Percentiles rank a stretch among this genome's conserved stretches.
These are phyloP conservation scores for Cercospora sesami DNA, from an alignment of 2,329 filamentous ascomycete genomes.

Conservation along the genomic window DNA sequence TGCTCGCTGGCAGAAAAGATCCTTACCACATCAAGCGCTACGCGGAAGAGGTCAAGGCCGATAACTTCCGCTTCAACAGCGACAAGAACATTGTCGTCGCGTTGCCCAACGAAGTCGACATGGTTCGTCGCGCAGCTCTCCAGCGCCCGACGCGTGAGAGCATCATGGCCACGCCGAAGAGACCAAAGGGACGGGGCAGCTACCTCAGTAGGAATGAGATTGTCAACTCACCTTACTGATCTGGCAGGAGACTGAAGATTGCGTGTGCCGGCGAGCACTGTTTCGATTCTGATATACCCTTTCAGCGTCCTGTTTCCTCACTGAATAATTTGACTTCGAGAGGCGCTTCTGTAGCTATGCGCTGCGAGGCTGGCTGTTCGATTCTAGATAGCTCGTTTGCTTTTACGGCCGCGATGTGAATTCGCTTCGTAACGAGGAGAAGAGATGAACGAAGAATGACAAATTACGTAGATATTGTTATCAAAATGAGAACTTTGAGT, in stretches of 20 bases:
- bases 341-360: background rate
- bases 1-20: conserved; percentile 75
- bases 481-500: background rate
- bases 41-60: conserved; percentile 90
- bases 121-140: conserved; percentile 84
- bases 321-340: background rate
- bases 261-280: background rate
- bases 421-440: background rate
- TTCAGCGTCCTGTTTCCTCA: background rate
- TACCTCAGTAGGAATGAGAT: conserved; percentile 80
- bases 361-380: background rate
- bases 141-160: conserved; percentile 90
- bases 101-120: conserved; percentile 94
- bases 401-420: background rate
- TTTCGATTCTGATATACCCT: background rate
- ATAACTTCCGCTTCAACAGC: conserved; percentile 96
- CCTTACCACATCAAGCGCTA: conserved; percentile 98
- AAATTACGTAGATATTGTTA: background rate
- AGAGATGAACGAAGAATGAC: background rate
- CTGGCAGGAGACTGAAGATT: background rate
- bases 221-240: conserved; percentile 68
- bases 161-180: conserved; percentile 59
- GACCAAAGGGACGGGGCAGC: conserved; percentile 52
- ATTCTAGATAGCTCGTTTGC: background rate
- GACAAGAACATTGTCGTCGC: conserved; percentile 99